Base-by-base conservation (phyloP, 2,329 filamentous ascomycete species). In the Claviceps capensis region DNA sequence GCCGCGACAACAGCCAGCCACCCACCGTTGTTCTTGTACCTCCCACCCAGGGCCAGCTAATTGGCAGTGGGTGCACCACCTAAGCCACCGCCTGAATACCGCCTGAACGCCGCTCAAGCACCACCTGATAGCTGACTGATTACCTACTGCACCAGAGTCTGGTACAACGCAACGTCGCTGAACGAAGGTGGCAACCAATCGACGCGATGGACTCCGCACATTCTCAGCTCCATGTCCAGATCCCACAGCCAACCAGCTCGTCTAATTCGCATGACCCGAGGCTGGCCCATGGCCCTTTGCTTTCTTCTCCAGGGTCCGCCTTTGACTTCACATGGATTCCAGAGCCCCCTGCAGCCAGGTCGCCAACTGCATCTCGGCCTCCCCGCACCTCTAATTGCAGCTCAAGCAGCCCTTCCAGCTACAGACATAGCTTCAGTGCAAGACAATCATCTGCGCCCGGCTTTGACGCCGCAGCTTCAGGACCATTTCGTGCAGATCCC, bases 261-360 rank as follows among this genome's bases (percentile, higher is more conserved):
- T 42, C 26, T 13, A 40, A 49, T 52, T 16, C 47, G 19, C 47
- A 34, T 19, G 41, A 44, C 34, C 41, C 36, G 34, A 37, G 41
- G 14, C 23, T 26, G 30, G 47, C 17, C 47, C 30, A 30, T 36
- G 26, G 36, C 43, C 48, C 52, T 26, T 13, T 34, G 16, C 48
- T 26, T 38, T 50, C 44, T 9, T 53, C 44, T 26, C 44, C 52
- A 38, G 44, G 42, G 41, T 52, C 52, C 5, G 22, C 41, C 22
- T 52, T 54, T 40, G 41, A 52, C 49, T 54, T 54, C 37, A 38
- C 52, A 50, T 54, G 52, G 49, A 37, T 50, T 8, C 47, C 52
- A 37, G 34, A 44, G 9, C 40, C 40, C 22, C 48, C 47, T 19
- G 45, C 11, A 17, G 14, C 14, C 26, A 43, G 23, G 19, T 38